These are phyloP conservation scores for Umbilicaria muhlenbergii DNA, from an alignment of 495 filamentous ascomycete species.

Conservation along the genomic window DNA sequence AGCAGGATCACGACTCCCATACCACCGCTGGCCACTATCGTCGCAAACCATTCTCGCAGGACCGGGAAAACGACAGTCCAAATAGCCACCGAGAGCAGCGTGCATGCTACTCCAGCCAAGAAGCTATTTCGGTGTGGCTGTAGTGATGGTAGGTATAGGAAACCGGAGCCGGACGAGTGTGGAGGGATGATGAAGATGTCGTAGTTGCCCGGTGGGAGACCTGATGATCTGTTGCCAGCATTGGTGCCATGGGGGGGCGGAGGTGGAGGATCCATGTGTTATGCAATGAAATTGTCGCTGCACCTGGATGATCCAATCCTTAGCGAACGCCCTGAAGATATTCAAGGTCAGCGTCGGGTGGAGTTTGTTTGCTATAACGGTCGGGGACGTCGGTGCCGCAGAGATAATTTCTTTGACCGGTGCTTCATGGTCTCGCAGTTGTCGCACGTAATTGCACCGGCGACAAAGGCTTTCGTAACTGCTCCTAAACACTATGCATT, in stretches of 20 bases:
- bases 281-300: neutral
- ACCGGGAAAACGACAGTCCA: slow-evolving; percentile 54
- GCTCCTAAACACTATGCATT: no score
- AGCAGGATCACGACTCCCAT: slow-evolving; percentile 46
- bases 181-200: slow-evolving; percentile 96
- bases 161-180: slow-evolving; percentile 80
- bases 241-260: slow-evolving; percentile 56
- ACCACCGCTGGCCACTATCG: slow-evolving; percentile 43
- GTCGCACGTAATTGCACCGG: no score
- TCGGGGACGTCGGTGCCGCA: slow-evolving; percentile 9
- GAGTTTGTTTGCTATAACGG: neutral
- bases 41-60: slow-evolving; percentile 48
- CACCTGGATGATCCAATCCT: no score
- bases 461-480: no score
- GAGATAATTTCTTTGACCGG: slow-evolving; percentile 4
- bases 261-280: slow-evolving; percentile 24
- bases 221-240: slow-evolving; percentile 39
- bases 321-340: neutral
- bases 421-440: slow-evolving; percentile 14
- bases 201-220: slow-evolving; percentile 70
- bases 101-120: slow-evolving; percentile 63
- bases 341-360: neutral
- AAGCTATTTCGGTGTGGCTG: slow-evolving; percentile 81
- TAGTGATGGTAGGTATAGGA: slow-evolving; percentile 85
- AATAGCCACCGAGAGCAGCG: slow-evolving; percentile 49